A percentile compares a stretch with the other conserved stretches of the same genome.
Conservation (phyloP, 208 protist genomes). For the Sergeia podlipaevii region DNA sequence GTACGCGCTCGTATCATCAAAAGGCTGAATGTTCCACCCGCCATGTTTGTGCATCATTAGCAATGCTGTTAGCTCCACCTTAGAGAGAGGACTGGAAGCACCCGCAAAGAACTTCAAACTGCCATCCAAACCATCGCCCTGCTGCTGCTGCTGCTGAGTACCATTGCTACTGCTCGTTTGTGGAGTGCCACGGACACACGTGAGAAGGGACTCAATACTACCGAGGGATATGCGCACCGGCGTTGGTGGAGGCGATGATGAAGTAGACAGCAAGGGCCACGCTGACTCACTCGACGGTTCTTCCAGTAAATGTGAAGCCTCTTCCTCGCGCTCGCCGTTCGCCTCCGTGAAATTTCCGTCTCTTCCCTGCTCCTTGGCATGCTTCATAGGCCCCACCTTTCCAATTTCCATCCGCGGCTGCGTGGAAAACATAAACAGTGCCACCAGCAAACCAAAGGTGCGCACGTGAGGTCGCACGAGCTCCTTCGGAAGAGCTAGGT, state of each 20-base stretch:
- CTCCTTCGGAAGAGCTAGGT: slow-evolving; percentile 46
- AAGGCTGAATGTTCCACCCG: slow-evolving; percentile 47
- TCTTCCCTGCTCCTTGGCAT: too few species aligned
- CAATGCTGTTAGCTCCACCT: neutral
- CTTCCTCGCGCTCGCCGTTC: too few species aligned
- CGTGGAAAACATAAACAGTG: slow-evolving; percentile 57
- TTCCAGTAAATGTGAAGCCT: too few species aligned
- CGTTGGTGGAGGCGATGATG: neutral
- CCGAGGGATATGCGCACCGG: neutral
- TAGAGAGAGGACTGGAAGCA: neutral
- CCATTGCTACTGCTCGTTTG: neutral
- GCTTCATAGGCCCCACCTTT: slow-evolving; percentile 1
- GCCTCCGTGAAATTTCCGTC: too few species aligned
- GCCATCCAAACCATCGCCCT: too few species aligned
- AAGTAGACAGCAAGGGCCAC: neutral
- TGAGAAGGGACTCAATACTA: neutral
- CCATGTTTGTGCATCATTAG: slow-evolving; percentile 17
- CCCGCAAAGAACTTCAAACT: slow-evolving; percentile 4
- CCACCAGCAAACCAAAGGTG: slow-evolving; percentile 57
- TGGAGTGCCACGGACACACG: neutral
- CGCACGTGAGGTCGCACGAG: slow-evolving; percentile 30
- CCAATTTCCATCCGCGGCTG: slow-evolving; percentile 31
- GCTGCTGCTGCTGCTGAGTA: neutral
- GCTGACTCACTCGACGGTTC: too few species aligned
- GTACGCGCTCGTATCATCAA: slow-evolving; percentile 19